Base-by-base conservation (phyloP, 2,329 filamentous ascomycete genomes). In the Emmonsia crescens region DNA sequence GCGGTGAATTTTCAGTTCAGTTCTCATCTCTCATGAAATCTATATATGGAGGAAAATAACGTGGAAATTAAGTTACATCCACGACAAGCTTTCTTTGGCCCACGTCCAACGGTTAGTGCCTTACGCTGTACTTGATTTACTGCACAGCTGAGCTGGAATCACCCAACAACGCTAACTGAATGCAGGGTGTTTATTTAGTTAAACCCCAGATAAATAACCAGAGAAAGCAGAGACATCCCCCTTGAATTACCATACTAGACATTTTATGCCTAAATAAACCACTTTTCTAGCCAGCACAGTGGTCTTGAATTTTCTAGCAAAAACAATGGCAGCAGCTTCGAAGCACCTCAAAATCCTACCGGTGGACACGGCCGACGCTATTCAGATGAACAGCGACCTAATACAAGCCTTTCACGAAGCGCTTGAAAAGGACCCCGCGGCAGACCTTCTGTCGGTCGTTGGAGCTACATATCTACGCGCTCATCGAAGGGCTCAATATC, bases 401-500 rank as follows among this genome's bases (percentile, higher is more conserved):
- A 66, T 68, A 60, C 59, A 24, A 1, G 49, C 56, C 42, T 67
- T 69, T 38, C 63, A 68, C 56, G 60, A 59, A 2, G 64, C 59
- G 29, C 48, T 67, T 1, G 38, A 65, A 59, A 61, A 60, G 36
- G 59, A 69, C 40, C 64, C 64, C n/a, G 48, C 54, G 1, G 64
- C 60, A 2, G 67, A 70, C 57, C 51, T 70, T 36, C 58, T 70
- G 49, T 66, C 66, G 21, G 57, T 69, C 33, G 62, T 68, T 40
- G 42, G 61, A 16, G 54, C 62, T n/a, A 64, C 60, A 14, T 69
- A 69, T 63, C 40, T 16, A 27, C 55, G 24, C 27, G 44, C 67
- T 66, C 63, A 31, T 36, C 46, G n/a, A 44, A 16, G 55, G 24
- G 48, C 59, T 9, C 61, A 64, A 49, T 60, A 61, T 55, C 48